Evolutionary conservation across 1,139 yeast genomes (phyloP), one percentile per base, ranked within the genome.

Genomic region (Blastobotrys arbuscula): DNA sequence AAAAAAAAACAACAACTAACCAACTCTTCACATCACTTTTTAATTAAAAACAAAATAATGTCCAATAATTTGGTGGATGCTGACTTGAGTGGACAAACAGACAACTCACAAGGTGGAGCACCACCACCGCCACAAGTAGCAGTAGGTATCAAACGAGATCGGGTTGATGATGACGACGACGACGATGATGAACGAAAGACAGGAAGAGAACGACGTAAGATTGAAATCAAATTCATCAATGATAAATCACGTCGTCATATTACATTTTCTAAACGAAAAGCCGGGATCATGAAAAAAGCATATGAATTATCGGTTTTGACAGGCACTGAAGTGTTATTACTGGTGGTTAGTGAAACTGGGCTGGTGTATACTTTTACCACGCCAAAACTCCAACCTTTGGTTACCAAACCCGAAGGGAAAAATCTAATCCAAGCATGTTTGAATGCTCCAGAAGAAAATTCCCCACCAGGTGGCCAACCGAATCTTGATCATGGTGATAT

Each of bases 351-450:
- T 47, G 98, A 92, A 69, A 92, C 98, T 19, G 98, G 98, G 7
- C 80, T 92, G 56, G 98, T 92, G 53, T 94, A 92, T 69, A 92
- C 98, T n/a, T 92, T 92, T 68, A 90, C 97, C 48, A 94, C 98
- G 8, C 98, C 98, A 50, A 92, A 92, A 69, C 79, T 92, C 63
- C 98, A 94, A 69, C 98, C 98, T 13, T 78, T 92, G 60, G 98
- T 92, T 49, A 92, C 97, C 34, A 90, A 92, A 69, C 84, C 95
- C 41, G 98, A 92, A 71, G 98, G 98, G 58, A 90, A 92, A 69
- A 89, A 89, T 68, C 77, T 92, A 63, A 92, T 92, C 64, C 97
- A 92, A 73, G 96, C 97, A 13, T 92, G 98, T 68, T 75, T 92
- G 62, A 92, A 92, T 67, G 97, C 97, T 6, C 96, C 97, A 20